Evolutionary conservation across 2,329 filamentous ascomycete genomes (phyloP), one percentile per base, ranked within the genome.

Genomic region (Aspergillus pseudonomiae): DNA sequence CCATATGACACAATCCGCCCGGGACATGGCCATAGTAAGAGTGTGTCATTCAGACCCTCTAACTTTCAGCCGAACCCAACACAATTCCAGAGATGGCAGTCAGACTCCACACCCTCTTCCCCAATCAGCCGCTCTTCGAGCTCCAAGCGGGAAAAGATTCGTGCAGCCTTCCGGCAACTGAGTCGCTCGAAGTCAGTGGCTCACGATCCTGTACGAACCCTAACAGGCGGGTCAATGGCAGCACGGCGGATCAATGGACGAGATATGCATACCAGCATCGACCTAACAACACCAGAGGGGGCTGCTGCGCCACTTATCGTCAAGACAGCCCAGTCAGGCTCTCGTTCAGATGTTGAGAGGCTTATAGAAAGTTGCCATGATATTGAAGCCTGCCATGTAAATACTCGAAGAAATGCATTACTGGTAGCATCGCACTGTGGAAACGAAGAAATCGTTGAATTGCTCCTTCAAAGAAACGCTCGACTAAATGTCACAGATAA

Each of bases 401-500:
- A 65, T 50, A 75, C 76, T 2, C 70, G 73, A n/a, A 69, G 76
- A 54, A 80, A 72, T 45, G 77, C 78, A 16, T 70, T 80, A 14
- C 67, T 76, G 6, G 76, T 80, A 46, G 78, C 78, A 56, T 71
- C 77, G 7, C 77, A 80, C 61, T 79, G 77, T 65, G 78, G 77
- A 11, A 75, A 76, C 34, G 75, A 75, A 21, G 74, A 74, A 48
- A 67, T 78, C 16, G 73, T 77, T 21, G 69, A 72, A 36, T 59
- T 78, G 14, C 61, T 80, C 16, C 69, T 79, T 14, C 68, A 73
- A 32, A 64, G 69, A 34, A 71, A 73, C 36, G 77, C 77, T 12
- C 70, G 69, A n/a, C 54, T 75, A 12, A 67, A 74, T 60, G 69
- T 68, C 3, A 64, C 63, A 2, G 78, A 79, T 64, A 68, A 65